A percentile compares a stretch with the other conserved stretches of the same genome.
phyloP scores from a whole-genome alignment of 2,329 filamentous ascomycete genomes.

The Pseudocercospora fuligena region DNA sequence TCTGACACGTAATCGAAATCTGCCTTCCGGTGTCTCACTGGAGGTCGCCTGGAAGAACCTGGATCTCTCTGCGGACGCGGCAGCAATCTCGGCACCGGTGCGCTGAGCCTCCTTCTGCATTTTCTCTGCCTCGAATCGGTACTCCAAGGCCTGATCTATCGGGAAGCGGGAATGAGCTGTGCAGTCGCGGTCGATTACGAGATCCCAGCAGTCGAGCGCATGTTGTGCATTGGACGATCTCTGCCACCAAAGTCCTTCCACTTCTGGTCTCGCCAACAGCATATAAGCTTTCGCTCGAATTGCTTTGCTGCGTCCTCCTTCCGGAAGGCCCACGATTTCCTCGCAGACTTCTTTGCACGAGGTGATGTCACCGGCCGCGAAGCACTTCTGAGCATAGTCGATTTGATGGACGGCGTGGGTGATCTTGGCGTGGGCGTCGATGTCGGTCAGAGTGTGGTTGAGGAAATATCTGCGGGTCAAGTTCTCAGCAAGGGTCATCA shows the following conservation, averaged over 20 bases:
- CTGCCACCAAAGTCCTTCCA: neutral
- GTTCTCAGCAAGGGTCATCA: neutral
- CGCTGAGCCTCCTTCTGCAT: neutral
- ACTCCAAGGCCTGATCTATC: neutral
- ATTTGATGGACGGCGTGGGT: neutral
- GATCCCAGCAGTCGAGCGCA: constrained; percentile 12
- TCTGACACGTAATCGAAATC: neutral
- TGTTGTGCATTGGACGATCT: neutral
- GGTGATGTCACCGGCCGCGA: neutral
- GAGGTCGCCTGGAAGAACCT: neutral
- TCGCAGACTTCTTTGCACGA: neutral
- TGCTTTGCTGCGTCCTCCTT: neutral
- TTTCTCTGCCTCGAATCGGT: neutral
- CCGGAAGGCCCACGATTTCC: neutral
- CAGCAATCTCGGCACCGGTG: neutral
- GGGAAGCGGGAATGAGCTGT: constrained; percentile 12
- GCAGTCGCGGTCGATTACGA: neutral
- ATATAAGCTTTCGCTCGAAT: constrained; percentile 14
- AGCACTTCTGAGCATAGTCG: neutral
- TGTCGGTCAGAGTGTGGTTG: neutral
- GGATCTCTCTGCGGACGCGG: neutral
- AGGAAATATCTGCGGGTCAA: neutral
- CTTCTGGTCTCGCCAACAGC: constrained; percentile 11
- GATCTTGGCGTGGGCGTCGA: neutral
- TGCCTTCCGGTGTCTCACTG: neutral